Conservation (phyloP, 75 land plant genomes). For the Isoetes taiwanensis region DNA sequence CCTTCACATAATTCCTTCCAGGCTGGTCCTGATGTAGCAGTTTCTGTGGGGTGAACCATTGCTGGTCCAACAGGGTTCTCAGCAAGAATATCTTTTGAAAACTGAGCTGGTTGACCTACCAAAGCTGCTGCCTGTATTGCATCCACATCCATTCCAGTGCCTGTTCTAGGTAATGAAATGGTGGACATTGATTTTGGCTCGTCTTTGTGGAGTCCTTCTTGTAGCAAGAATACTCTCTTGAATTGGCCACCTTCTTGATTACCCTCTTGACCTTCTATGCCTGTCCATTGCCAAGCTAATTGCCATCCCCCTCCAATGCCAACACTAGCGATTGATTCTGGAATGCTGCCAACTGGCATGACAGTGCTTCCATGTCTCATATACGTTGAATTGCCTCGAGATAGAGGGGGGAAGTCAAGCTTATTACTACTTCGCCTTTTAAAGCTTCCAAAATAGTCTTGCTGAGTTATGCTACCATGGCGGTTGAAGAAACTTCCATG, state of each 20-base stretch:
- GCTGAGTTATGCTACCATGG: too few relatives aligned
- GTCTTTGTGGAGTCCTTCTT: conserved; percentile 31
- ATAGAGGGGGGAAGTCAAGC: conserved; percentile 10
- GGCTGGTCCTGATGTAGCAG: conserved; percentile 35
- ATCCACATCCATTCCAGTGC: conserved; percentile 17
- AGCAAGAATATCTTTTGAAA: conserved; percentile 35
- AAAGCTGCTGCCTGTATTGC: conserved; percentile 66
- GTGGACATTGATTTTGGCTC: conserved; percentile 38
- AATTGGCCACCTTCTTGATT: conserved; percentile 44
- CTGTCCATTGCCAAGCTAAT: conserved; percentile 70
- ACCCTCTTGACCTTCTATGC: conserved; percentile 42
- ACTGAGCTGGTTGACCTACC: conserved; percentile 63
- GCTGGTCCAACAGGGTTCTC: conserved; percentile 54
- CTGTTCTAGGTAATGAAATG: conserved; percentile 41
- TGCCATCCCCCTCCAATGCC: conserved; percentile 99
- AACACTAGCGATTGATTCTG: conserved; percentile 43
- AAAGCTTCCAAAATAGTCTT: too few relatives aligned
- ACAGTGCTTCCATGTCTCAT: conserved; percentile 8
- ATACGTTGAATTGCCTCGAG: conserved; percentile 13
- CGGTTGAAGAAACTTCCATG: too few relatives aligned
- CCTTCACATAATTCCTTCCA: conserved; percentile 65
- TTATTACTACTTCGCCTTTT: too few relatives aligned
- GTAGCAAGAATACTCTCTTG: conserved; percentile 64
- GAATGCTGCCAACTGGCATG: conserved; percentile 25
- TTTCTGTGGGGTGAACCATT: conserved; percentile 53